Conservation (phyloP, 2,329 filamentous ascomycete species). For the Dothidotthia symphoricarpi region DNA sequence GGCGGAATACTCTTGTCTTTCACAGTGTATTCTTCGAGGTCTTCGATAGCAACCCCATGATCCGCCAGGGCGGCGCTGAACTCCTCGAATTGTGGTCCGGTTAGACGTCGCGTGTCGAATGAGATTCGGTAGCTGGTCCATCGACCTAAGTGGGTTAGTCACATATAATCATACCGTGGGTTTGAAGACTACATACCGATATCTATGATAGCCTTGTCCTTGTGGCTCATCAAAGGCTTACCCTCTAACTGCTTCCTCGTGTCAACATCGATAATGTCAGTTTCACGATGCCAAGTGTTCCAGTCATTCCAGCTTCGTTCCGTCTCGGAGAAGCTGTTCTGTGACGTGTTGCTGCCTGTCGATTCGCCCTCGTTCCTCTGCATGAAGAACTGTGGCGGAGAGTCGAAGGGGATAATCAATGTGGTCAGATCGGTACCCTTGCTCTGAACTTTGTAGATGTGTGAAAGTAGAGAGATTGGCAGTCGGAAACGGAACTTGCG, state of each 20-base stretch:
- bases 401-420: conserved; percentile 38
- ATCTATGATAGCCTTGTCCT: conserved; percentile 56
- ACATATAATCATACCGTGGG: too few relatives aligned
- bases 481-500: conserved; percentile 46
- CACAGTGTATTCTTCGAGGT: conserved; percentile 46
- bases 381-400: conserved; percentile 48
- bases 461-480: conserved; percentile 46
- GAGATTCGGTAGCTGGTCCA: conserved; percentile 62
- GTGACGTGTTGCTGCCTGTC: conserved; percentile 5
- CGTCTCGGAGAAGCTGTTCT: conserved; percentile 16
- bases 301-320: conserved; percentile 54
- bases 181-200: conserved; percentile 47
- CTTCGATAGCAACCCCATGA: conserved; percentile 64
- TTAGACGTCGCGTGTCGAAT: conserved; percentile 42
- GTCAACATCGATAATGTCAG: conserved; percentile 55
- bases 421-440: conserved; percentile 2
- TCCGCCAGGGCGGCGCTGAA: conserved; percentile 62
- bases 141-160: conserved; percentile 44
- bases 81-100: conserved; percentile 39
- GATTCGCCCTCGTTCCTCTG: conserved; percentile 19
- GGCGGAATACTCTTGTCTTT: conserved; percentile 13
- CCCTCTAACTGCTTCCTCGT: conserved; percentile 15
- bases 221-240: conserved; percentile 38
- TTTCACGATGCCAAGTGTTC: conserved; percentile 63
- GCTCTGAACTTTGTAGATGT: conserved; percentile 36